These are phyloP conservation scores for Lycium barbarum DNA, from an alignment of 257 asterid genomes.

Conservation along the genomic window DNA sequence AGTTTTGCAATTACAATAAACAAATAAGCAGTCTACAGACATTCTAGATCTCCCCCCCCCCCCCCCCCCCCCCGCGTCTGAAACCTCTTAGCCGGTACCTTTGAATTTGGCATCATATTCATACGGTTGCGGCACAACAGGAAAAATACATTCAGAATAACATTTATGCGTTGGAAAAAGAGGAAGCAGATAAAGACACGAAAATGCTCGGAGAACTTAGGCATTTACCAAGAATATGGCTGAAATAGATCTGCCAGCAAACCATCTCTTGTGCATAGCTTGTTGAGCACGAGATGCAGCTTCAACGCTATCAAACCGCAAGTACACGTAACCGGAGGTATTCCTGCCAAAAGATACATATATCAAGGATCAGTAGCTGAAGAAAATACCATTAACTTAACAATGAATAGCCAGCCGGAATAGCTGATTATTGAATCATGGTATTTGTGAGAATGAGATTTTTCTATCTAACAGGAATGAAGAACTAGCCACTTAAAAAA, in stretches of 20 bases:
- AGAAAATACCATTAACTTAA: neutral
- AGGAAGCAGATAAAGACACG: neutral
- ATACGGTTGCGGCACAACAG: constrained; percentile 86
- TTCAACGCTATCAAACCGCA: constrained; percentile 84
- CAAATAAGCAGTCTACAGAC: neutral
- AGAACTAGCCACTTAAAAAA: constrained; percentile 8
- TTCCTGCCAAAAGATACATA: constrained; percentile 64
- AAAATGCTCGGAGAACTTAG: neutral
- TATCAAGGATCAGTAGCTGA: neutral
- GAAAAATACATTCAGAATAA: neutral
- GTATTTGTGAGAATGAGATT: neutral
- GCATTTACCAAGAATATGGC: constrained; percentile 87
- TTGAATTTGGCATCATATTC: constrained; percentile 97
- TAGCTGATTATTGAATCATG: neutral
- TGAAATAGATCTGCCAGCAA: constrained; percentile 91
- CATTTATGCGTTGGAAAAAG: neutral
- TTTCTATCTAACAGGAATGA: neutral
- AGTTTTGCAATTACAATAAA: neutral
- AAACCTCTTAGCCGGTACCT: constrained; percentile 61
- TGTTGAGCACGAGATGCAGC: constrained; percentile 88
- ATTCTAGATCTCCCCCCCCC: neutral
- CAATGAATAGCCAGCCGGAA: neutral
- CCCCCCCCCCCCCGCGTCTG: no score
- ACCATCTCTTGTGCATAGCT: constrained; percentile 98
- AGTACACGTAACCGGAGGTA: constrained; percentile 86